Evolutionary conservation across 129 eudicot species (phyloP).

Genomic region (Scalesia atractyloides): DNA sequence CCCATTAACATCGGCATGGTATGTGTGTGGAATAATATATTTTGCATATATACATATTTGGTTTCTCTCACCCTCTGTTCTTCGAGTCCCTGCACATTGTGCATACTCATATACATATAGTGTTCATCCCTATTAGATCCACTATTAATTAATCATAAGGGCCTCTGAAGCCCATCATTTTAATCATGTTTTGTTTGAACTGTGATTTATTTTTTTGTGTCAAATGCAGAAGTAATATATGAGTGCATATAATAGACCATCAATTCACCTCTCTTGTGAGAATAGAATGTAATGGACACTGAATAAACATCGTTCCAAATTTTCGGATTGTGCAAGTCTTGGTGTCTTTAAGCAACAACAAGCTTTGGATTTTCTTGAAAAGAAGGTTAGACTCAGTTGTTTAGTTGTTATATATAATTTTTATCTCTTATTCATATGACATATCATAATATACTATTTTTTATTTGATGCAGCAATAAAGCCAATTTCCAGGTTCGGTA

Average conservation of each 20-base stretch:
- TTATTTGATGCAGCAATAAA: constrained; percentile 54
- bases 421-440: background rate
- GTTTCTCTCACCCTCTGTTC: too few species aligned
- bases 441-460: background rate
- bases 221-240: background rate
- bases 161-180: background rate
- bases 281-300: constrained; percentile 8
- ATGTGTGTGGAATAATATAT: too few species aligned
- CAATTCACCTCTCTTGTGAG: background rate
- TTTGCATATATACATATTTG: too few species aligned
- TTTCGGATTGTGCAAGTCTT: constrained; percentile 71
- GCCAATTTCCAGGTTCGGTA: constrained; percentile 13
- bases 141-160: too few species aligned
- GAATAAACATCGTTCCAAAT: constrained; percentile 24
- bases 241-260: background rate
- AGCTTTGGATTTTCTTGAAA: constrained; percentile 80
- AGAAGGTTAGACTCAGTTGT: constrained; percentile 45
- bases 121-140: too few species aligned
- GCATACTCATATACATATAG: too few species aligned
- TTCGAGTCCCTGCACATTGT: too few species aligned
- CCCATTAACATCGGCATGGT: too few species aligned
- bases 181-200: background rate
- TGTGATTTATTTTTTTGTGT: background rate
- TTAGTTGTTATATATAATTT: background rate
- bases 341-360: constrained; percentile 65